phyloP scores from a whole-genome alignment of 208 protist species.

The Leishmania tropica region DNA sequence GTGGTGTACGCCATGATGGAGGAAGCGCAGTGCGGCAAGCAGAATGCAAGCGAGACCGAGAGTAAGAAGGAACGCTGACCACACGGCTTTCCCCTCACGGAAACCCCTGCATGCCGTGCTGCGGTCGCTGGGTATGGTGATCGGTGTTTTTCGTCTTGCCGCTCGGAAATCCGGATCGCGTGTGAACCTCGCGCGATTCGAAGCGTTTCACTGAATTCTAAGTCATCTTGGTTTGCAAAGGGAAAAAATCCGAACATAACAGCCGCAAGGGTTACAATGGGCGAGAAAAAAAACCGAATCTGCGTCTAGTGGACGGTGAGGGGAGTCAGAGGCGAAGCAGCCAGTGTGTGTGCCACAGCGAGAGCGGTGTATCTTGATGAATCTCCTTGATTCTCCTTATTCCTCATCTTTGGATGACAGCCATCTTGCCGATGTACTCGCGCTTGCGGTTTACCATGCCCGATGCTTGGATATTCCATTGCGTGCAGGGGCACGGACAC shows the following conservation, averaged over 20 bases:
- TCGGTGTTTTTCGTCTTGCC: background rate
- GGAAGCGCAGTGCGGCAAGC: slow-evolving; percentile 21
- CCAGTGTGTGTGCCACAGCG: background rate
- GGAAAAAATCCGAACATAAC: background rate
- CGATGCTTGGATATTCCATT: too few species aligned
- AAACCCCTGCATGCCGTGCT: background rate
- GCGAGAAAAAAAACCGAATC: background rate
- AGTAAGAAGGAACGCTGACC: slow-evolving; percentile 48
- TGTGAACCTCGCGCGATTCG: background rate
- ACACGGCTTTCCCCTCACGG: background rate
- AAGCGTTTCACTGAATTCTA: background rate
- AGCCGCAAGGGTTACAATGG: too few species aligned
- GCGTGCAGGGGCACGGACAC: background rate
- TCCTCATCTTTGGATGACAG: background rate
- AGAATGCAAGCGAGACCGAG: slow-evolving; percentile 1
- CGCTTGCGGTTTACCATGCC: background rate
- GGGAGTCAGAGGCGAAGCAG: background rate
- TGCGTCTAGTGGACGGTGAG: background rate
- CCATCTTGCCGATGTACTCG: background rate
- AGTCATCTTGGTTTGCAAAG: background rate
- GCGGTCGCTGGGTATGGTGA: background rate
- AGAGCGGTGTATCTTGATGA: background rate
- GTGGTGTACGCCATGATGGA: slow-evolving; percentile 68
- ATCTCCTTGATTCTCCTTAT: background rate
- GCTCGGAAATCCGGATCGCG: background rate